Evolutionary conservation across 2,329 filamentous ascomycete genomes (phyloP).

Genomic region (Cryphonectria nitschkei): DNA sequence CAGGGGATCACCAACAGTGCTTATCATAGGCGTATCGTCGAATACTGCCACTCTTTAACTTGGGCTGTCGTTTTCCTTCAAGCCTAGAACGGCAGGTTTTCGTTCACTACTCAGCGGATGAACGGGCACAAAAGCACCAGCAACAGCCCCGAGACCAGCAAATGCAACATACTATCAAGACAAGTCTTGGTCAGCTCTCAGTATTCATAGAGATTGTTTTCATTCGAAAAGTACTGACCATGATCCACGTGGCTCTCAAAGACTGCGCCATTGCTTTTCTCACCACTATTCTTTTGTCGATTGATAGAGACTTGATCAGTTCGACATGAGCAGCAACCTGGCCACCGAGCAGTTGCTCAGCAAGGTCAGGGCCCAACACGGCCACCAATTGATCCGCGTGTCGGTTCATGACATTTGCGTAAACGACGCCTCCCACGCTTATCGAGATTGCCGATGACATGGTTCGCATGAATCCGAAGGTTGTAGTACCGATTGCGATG

Average conservation of each 20-base stretch:
- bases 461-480: constrained; percentile 59
- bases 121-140: constrained; percentile 6
- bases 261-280: constrained; percentile 7
- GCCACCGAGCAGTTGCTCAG: constrained; percentile 51
- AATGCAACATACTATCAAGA: neutral
- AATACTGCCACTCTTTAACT: neutral
- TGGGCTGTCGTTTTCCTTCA: neutral
- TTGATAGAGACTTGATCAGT: constrained; percentile 20
- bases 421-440: constrained; percentile 48
- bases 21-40: neutral
- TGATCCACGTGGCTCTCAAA: constrained; percentile 5
- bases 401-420: constrained; percentile 35
- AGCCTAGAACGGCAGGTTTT: constrained; percentile 22
- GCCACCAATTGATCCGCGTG: constrained; percentile 14
- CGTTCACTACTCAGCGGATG: constrained; percentile 25
- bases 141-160: constrained; percentile 35
- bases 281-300: constrained; percentile 30
- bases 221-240: neutral
- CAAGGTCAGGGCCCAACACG: constrained; percentile 40
- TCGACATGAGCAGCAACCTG: neutral
- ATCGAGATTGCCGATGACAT: constrained; percentile 57
- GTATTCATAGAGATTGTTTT: neutral
- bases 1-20: neutral
- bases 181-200: neutral
- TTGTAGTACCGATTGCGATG: constrained; percentile 61